Base-by-base conservation (phyloP, 495 filamentous ascomycete species). In the Astrothelium macrocarpum region DNA sequence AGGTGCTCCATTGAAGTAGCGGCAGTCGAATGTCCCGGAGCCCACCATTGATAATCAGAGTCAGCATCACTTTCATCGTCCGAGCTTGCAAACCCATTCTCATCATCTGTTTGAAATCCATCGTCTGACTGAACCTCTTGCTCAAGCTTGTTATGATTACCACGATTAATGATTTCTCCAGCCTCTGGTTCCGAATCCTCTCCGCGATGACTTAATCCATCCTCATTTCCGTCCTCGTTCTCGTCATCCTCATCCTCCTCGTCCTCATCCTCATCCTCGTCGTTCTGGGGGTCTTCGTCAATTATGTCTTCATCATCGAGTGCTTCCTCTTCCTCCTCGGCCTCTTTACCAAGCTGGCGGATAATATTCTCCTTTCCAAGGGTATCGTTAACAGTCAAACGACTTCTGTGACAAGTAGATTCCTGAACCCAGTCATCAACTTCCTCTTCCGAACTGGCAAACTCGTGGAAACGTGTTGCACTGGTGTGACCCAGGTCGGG, bases 351-450 rank as follows among this genome's bases (percentile, higher is more conserved):
- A 28, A 97, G 74, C 70, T 86, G 86, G 56, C 94, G 85, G 68
- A 98, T 95, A 11, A 83, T 89, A 67, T 87, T 89, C 74, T 98
- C 94, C 72, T 95, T 94, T 71, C 85, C 81, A 69, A 98, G 81
- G 26, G 92, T 94, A 73, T 97, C 95, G 68, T 85, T 85, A 66
- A 98, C 81, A 23, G 91, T 96, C 46, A 96, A 80, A 70, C 88
- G 89, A 34, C 81, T 78, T 59, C 80, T 78, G 64, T 86, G 79
- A 59, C 74, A 86, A 59, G 73, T 81, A 39, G 87, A 81, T 63
- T 86, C 84, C 43, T 81, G 84, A 28, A 89, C 86, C 91, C 91
- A 96, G 70, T 94, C 91, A 64, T 95, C 91, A 66, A 92, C 87
- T 66, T 88, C 83, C 32, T 85, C 82, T 62, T 87, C 80, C 34